A percentile compares a stretch with the other conserved stretches of the same genome.
Evolutionary conservation across 1,284 basidiomycete genomes (phyloP).

Genomic region (Puccinia hordei): DNA sequence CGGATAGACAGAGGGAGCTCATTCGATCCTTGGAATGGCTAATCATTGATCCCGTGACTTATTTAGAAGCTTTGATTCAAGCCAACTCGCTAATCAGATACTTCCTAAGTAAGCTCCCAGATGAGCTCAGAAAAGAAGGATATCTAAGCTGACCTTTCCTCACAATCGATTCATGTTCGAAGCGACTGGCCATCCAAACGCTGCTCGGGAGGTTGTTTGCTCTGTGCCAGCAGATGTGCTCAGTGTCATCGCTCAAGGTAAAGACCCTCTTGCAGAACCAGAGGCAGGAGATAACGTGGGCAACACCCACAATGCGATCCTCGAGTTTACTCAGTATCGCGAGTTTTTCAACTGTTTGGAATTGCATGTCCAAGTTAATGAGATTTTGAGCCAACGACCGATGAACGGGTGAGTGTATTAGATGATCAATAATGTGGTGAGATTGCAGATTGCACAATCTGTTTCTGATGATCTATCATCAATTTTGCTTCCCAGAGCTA

Average conservation of each 20-base stretch:
- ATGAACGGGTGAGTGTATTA: constrained; percentile 32
- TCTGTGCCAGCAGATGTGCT: constrained; percentile 72
- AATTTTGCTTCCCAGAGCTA: neutral
- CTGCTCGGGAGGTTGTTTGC: constrained; percentile 69
- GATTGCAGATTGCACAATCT: no score
- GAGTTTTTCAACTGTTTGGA: constrained; percentile 50
- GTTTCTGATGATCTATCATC: neutral
- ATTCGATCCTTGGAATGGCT: constrained; percentile 93
- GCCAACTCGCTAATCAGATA: constrained; percentile 81
- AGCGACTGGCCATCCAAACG: constrained; percentile 74
- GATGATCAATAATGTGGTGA: no score
- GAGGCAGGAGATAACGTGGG: neutral
- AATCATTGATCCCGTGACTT: constrained; percentile 66
- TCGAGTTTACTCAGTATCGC: constrained; percentile 50
- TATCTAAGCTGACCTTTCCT: neutral
- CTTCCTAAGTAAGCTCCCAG: constrained; percentile 69
- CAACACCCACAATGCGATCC: constrained; percentile 38
- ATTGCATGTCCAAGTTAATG: constrained; percentile 44
- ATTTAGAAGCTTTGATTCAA: constrained; percentile 76
- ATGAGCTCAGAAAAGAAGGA: neutral
- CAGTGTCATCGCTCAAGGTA: constrained; percentile 24
- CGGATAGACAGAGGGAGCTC: constrained; percentile 62
- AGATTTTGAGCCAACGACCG: constrained; percentile 47
- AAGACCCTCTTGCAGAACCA: constrained; percentile 24
- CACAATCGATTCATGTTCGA: constrained; percentile 4